Percentiles rank a stretch among this genome's conserved stretches.
phyloP scores from a whole-genome alignment of 768 basidiomycete genomes.

The Glaciozyma antarctica region DNA sequence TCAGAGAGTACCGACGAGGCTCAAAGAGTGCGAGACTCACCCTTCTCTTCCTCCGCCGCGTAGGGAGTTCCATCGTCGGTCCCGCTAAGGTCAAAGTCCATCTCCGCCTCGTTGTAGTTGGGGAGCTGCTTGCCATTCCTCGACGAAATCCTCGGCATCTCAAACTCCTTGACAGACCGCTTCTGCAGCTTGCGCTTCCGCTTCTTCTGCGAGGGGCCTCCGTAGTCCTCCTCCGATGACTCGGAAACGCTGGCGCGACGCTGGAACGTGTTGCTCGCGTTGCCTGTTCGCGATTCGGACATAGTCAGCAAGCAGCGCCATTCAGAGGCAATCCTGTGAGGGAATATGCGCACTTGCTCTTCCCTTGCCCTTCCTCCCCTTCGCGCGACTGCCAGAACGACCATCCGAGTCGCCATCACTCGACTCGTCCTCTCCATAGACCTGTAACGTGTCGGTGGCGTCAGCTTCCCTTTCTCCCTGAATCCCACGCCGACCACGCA shows the following conservation, averaged over 20 bases:
- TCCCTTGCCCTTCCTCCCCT: constrained; percentile 20
- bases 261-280: constrained; percentile 7
- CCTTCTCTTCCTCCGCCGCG: constrained; percentile 17
- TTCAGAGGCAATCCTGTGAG: background rate
- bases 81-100: constrained; percentile 30
- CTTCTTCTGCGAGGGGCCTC: constrained; percentile 40
- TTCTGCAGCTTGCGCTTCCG: background rate
- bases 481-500: background rate
- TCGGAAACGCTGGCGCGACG: background rate
- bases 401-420: constrained; percentile 24
- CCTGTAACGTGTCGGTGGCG: background rate
- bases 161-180: constrained; percentile 18
- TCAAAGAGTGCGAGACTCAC: constrained; percentile 1
- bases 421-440: constrained; percentile 6
- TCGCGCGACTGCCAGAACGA: constrained; percentile 4
- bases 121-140: constrained; percentile 29
- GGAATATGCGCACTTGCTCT: constrained; percentile 10
- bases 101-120: constrained; percentile 35
- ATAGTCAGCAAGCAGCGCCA: no score
- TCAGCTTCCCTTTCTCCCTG: background rate
- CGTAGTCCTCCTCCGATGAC: constrained; percentile 33
- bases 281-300: background rate
- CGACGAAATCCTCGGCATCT: constrained; percentile 25
- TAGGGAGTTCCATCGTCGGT: constrained; percentile 28
- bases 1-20: background rate